Evolutionary conservation across 1,139 yeast genomes (phyloP).

Genomic region (Geotrichum aggregatum): DNA sequence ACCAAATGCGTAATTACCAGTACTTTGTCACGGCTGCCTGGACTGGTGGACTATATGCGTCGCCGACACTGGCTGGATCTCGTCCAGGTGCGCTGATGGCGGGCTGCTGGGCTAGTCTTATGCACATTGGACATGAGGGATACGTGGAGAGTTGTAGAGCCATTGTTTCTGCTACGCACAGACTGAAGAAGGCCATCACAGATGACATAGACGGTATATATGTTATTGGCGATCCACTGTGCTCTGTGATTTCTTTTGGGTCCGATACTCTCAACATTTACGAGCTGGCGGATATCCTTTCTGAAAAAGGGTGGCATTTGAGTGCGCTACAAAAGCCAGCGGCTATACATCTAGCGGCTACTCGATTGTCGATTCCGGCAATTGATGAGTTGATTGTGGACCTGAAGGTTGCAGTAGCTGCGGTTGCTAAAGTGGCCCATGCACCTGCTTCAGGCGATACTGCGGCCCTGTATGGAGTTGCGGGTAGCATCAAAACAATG

Average conservation of each 20-base stretch:
- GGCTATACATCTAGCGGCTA: constrained; percentile 85
- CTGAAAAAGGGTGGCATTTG: constrained; percentile 81
- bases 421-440: constrained; percentile 36
- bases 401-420: constrained; percentile 48
- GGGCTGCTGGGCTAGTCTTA: constrained; percentile 94
- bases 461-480: constrained; percentile 85
- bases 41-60: constrained; percentile 94
- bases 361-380: constrained; percentile 61
- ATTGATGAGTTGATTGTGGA: constrained; percentile 60
- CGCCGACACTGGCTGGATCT: constrained; percentile 94
- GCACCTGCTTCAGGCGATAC: constrained; percentile 46
- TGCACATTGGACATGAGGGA: constrained; percentile 75
- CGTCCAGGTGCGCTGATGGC: constrained; percentile 96
- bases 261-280: constrained; percentile 61
- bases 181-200: constrained; percentile 49
- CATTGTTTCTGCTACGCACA: constrained; percentile 63
- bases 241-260: constrained; percentile 75
- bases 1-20: constrained; percentile 68
- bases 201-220: constrained; percentile 51
- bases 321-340: constrained; percentile 83
- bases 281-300: constrained; percentile 65
- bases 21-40: constrained; percentile 80
- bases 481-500: constrained; percentile 78
- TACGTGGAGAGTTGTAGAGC: constrained; percentile 62
- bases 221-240: constrained; percentile 79